A percentile compares a stretch with the other conserved stretches of the same genome.
These are phyloP conservation scores for Parastagonospora nodorum DNA, from an alignment of 2,329 filamentous ascomycete species.

Conservation along the genomic window DNA sequence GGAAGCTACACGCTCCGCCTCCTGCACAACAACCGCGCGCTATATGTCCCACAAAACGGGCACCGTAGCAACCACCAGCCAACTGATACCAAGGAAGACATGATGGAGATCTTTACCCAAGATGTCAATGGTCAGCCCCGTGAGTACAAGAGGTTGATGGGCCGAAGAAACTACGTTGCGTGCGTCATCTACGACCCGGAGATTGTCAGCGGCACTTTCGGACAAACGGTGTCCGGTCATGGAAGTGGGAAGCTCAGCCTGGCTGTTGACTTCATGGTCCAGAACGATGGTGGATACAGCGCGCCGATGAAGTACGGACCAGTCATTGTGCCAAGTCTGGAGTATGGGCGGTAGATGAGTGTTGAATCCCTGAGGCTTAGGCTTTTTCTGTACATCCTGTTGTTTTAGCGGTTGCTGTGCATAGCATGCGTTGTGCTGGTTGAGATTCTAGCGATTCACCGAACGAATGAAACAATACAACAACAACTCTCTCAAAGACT, in stretches of 20 bases:
- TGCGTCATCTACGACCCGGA: constrained; percentile 95
- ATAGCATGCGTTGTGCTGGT: too few relatives aligned
- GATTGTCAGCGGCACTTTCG: constrained; percentile 60
- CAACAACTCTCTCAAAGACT: too few relatives aligned
- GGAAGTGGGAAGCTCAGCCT: constrained; percentile 69
- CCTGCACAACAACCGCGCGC: constrained; percentile 90
- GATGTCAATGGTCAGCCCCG: constrained; percentile 83
- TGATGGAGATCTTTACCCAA: constrained; percentile 99
- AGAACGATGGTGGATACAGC: constrained; percentile 82
- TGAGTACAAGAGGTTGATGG: constrained; percentile 92
- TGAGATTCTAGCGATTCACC: too few relatives aligned
- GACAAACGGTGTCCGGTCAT: constrained; percentile 45
- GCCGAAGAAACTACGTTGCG: constrained; percentile 86
- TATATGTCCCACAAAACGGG: constrained; percentile 93
- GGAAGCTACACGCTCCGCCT: constrained; percentile 87
- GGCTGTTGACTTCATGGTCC: constrained; percentile 95
- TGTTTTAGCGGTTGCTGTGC: too few relatives aligned
- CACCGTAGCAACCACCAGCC: constrained; percentile 69
- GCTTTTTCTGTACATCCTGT: background rate
- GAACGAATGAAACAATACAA: too few relatives aligned
- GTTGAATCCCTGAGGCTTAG: background rate
- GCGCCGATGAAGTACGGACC: constrained; percentile 94
- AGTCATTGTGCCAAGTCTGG: constrained; percentile 81
- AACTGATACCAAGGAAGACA: constrained; percentile 96
- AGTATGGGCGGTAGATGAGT: constrained; percentile 52